Conservation (phyloP, 2,329 filamentous ascomycete genomes). For the Domatiomyces globalis region DNA sequence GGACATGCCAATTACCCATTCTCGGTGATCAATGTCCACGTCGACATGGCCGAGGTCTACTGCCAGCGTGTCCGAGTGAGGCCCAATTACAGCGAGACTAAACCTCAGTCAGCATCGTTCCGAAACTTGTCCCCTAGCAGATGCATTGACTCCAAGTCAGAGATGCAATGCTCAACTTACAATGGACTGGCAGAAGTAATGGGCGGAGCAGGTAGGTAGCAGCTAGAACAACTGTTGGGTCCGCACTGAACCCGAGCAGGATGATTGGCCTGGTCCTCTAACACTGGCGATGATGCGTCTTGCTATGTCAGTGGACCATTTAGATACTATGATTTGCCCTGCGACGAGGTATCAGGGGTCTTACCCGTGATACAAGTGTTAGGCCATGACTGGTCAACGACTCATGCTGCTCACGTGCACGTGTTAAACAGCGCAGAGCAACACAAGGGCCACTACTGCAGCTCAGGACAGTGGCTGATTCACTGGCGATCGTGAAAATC, state of each 20-base stretch:
- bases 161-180: neutral
- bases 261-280: neutral
- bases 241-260: neutral
- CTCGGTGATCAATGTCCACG: neutral
- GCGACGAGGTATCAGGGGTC: neutral
- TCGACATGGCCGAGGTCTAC: neutral
- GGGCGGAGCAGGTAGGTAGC: neutral
- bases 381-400: neutral
- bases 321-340: neutral
- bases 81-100: neutral
- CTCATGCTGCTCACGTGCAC: neutral
- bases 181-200: neutral
- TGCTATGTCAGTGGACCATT: neutral
- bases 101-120: neutral
- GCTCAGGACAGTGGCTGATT: neutral
- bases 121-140: neutral
- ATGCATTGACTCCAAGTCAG: neutral
- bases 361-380: neutral
- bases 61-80: neutral
- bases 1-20: neutral
- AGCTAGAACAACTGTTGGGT: neutral
- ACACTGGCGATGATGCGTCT: neutral
- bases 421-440: neutral
- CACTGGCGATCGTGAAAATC: neutral
- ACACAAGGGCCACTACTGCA: neutral